Conservation (phyloP, 2,329 filamentous ascomycete genomes). For the Colletotrichum chrysophilum region DNA sequence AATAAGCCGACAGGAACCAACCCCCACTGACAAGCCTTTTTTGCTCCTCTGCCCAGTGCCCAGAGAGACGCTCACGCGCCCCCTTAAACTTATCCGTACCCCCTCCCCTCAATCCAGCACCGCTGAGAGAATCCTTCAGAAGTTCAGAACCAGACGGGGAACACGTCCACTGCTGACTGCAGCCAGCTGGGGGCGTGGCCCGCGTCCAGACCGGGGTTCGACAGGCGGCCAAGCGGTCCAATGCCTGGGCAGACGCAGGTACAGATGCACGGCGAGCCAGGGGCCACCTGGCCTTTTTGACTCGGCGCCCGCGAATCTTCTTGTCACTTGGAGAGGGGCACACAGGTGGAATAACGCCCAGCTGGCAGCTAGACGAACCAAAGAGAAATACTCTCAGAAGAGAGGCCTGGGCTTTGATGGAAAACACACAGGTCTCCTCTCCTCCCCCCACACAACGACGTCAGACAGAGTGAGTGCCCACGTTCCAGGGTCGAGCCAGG, state of each 20-base stretch:
- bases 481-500: not conserved
- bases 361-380: not conserved
- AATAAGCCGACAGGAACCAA: not conserved
- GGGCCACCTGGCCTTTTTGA: not conserved
- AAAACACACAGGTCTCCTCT: not conserved
- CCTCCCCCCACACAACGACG: conserved; percentile 4
- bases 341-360: not conserved
- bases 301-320: not conserved
- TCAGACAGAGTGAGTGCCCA: not conserved
- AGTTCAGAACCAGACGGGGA: not conserved
- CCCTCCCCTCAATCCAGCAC: not conserved
- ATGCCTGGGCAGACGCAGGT: conserved; percentile 12
- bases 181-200: not conserved
- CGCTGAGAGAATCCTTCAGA: not conserved
- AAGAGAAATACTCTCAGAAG: not conserved
- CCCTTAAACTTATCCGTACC: not conserved
- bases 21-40: not conserved
- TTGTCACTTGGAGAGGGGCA: not conserved
- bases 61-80: not conserved
- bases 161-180: not conserved
- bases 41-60: not conserved
- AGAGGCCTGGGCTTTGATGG: not conserved
- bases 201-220: not conserved
- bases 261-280: not conserved
- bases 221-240: not conserved